phyloP scores from a whole-genome alignment of 345 rosid species.

The Eucalyptus albens region DNA sequence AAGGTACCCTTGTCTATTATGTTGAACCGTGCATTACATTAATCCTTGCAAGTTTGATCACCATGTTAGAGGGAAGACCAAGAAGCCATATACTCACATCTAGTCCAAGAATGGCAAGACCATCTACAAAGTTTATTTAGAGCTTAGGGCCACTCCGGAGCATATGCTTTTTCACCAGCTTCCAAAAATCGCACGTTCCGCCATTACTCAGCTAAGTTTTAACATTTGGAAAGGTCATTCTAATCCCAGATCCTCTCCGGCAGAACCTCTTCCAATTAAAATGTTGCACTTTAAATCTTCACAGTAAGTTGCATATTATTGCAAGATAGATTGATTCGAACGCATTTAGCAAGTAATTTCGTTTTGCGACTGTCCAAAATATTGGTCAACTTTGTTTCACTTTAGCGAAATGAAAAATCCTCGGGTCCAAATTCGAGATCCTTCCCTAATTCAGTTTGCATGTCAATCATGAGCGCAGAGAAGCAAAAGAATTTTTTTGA shows the following conservation, averaged over 20 bases:
- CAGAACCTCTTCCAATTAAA: background rate
- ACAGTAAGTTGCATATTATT: background rate
- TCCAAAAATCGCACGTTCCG: slow-evolving; percentile 25
- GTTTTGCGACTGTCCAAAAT: background rate
- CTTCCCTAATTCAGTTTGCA: background rate
- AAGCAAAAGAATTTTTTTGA: no score
- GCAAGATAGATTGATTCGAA: background rate
- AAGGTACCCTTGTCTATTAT: no score
- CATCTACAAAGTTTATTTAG: slow-evolving; percentile 38
- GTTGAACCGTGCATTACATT: no score
- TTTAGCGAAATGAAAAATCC: background rate
- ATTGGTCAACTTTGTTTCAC: background rate
- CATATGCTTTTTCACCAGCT: slow-evolving; percentile 26
- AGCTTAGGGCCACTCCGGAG: slow-evolving; percentile 39
- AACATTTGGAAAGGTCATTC: slow-evolving; percentile 30
- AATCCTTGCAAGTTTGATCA: no score
- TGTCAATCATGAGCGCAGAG: background rate
- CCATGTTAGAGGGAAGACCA: no score
- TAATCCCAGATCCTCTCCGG: background rate
- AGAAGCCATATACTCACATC: background rate
- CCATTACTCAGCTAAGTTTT: slow-evolving; percentile 25
- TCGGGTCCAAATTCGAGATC: background rate
- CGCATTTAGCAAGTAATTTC: background rate
- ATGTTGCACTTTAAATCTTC: background rate
- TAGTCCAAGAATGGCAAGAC: slow-evolving; percentile 51